These are phyloP conservation scores for Fusarium haematococcum DNA, from an alignment of 2,329 filamentous ascomycete species.

Conservation along the genomic window DNA sequence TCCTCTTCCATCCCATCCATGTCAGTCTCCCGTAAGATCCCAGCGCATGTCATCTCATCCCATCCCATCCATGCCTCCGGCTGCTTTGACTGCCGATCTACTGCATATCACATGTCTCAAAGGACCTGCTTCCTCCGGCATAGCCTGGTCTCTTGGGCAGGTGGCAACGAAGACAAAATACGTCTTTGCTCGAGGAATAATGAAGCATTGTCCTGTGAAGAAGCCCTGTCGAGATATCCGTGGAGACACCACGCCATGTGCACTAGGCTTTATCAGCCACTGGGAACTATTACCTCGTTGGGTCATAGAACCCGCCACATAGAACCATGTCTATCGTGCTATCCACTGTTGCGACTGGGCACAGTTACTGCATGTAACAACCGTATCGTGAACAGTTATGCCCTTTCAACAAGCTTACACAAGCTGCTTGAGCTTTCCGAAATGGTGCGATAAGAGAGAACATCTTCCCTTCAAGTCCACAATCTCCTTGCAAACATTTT, in stretches of 20 bases:
- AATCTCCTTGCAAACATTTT: not conserved
- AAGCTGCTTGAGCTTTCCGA: not conserved
- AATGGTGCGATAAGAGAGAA: not conserved
- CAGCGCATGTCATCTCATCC: conserved; percentile 22
- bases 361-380: not conserved
- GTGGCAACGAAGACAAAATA: not conserved
- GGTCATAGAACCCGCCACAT: not conserved
- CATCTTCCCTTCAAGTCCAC: not conserved
- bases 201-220: not conserved
- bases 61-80: conserved; percentile 8
- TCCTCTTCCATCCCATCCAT: conserved; percentile 10
- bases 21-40: conserved; percentile 30
- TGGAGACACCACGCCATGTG: not conserved
- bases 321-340: not conserved
- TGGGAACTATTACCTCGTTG: not conserved
- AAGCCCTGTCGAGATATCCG: not conserved
- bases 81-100: not conserved
- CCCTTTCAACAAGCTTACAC: not conserved
- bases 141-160: not conserved
- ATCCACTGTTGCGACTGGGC: not conserved
- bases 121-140: not conserved
- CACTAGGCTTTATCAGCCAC: not conserved
- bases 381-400: not conserved
- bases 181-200: not conserved
- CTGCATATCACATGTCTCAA: not conserved